Evolutionary conservation across 257 asterid genomes (phyloP).

Genomic region (Capsicum pubescens): DNA sequence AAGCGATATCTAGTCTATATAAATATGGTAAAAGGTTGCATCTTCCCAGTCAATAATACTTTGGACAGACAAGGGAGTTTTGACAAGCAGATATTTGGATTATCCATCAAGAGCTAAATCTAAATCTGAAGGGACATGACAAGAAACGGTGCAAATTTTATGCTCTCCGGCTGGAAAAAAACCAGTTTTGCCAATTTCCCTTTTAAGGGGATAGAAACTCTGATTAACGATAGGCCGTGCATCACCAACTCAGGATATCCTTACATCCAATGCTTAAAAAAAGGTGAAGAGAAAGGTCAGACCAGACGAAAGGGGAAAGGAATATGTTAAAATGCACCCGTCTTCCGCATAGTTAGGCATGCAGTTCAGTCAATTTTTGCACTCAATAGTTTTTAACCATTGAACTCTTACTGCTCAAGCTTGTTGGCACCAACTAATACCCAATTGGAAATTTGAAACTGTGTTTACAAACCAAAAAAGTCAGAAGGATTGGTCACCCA

Average conservation of each 20-base stretch:
- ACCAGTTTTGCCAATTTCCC: background rate
- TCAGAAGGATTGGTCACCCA: conserved; percentile 14
- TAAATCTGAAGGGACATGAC: conserved; percentile 6
- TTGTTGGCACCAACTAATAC: background rate
- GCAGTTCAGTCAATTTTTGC: background rate
- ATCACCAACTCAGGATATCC: background rate
- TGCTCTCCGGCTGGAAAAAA: background rate
- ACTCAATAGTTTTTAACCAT: background rate
- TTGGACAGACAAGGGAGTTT: background rate
- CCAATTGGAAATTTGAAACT: background rate
- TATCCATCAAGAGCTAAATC: conserved; percentile 7
- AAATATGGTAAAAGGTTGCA: background rate
- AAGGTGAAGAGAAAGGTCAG: background rate
- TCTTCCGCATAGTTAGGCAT: background rate
- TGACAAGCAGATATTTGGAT: background rate
- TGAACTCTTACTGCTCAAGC: background rate
- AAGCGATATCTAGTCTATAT: background rate
- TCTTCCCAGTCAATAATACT: background rate
- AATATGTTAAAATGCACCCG: background rate
- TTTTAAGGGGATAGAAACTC: background rate
- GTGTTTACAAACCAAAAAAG: background rate
- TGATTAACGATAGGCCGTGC: background rate
- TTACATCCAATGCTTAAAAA: background rate
- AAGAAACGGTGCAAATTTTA: background rate
- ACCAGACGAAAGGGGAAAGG: background rate